These are phyloP conservation scores for Exidia glandulosa DNA, from an alignment of 768 basidiomycete genomes.

Conservation along the genomic window DNA sequence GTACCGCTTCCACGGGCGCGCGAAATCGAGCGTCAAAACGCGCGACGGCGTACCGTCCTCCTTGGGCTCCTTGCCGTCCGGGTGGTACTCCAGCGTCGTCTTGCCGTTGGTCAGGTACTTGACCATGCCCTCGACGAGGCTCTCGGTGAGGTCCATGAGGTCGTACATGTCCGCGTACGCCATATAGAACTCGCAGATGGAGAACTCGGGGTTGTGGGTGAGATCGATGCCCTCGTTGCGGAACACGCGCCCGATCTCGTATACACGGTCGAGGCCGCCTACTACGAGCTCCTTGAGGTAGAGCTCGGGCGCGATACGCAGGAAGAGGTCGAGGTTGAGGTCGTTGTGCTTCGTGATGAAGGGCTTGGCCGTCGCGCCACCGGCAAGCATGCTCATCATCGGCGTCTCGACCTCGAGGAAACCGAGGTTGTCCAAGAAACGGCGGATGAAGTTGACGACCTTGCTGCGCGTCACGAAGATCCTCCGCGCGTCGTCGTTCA, in stretches of 20 bases:
- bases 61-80: constrained; percentile 79
- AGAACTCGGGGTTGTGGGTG: constrained; percentile 98
- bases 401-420: constrained; percentile 99
- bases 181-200: constrained; percentile 99
- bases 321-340: constrained; percentile 89
- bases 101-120: constrained; percentile 72
- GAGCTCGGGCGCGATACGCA: constrained; percentile 94
- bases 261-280: constrained; percentile 94
- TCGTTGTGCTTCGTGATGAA: constrained; percentile 99
- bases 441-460: constrained; percentile 87
- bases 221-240: constrained; percentile 97
- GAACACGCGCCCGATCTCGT: constrained; percentile 97
- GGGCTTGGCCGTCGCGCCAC: constrained; percentile 97
- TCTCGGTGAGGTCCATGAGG: constrained; percentile 93
- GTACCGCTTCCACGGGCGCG: constrained; percentile 93
- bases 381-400: constrained; percentile 92
- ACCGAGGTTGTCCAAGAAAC: constrained; percentile 79
- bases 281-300: constrained; percentile 97
- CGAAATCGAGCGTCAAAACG: constrained; percentile 73
- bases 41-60: constrained; percentile 18
- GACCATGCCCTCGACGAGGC: constrained; percentile 82
- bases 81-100: constrained; percentile 77
- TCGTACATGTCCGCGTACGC: constrained; percentile 99
- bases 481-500: constrained; percentile 80
- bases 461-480: constrained; percentile 84